Conservation (phyloP, 345 rosid species). For the Garcia nutans region DNA sequence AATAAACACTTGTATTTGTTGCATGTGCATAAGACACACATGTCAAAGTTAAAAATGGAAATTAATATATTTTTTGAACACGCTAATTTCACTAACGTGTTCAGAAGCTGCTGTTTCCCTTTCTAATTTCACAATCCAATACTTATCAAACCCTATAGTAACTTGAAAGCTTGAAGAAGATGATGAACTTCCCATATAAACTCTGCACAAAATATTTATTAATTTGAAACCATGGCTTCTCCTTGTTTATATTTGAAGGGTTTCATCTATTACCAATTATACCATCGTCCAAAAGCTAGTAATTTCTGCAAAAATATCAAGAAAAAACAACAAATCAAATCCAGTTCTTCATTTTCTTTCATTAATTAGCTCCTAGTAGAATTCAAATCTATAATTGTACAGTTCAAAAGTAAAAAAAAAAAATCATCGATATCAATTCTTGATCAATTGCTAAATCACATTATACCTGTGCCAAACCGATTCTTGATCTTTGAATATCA, state of each 20-base stretch:
- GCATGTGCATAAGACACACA: too few species aligned
- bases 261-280: conserved; percentile 33
- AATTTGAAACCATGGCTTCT: conserved; percentile 41
- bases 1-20: too few species aligned
- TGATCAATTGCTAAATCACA: conserved; percentile 90
- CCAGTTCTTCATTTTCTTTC: neutral
- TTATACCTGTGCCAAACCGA: conserved; percentile 66
- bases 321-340: neutral
- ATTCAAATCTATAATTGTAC: too few species aligned
- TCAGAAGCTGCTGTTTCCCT: conserved; percentile 25
- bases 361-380: too few species aligned
- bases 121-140: conserved; percentile 21
- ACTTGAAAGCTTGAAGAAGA: conserved; percentile 25
- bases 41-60: too few species aligned
- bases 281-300: conserved; percentile 33
- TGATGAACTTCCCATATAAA: conserved; percentile 20
- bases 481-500: conserved; percentile 73
- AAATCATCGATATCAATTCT: too few species aligned
- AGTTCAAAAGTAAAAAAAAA: too few species aligned
- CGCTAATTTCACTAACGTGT: too few species aligned
- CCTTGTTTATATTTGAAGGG: neutral
- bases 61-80: too few species aligned
- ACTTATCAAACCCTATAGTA: conserved; percentile 19
- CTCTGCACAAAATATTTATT: conserved; percentile 18
- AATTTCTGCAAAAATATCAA: conserved; percentile 27